These are phyloP conservation scores for Leishmania gerbilli DNA, from an alignment of 208 protist species.

Conservation along the genomic window DNA sequence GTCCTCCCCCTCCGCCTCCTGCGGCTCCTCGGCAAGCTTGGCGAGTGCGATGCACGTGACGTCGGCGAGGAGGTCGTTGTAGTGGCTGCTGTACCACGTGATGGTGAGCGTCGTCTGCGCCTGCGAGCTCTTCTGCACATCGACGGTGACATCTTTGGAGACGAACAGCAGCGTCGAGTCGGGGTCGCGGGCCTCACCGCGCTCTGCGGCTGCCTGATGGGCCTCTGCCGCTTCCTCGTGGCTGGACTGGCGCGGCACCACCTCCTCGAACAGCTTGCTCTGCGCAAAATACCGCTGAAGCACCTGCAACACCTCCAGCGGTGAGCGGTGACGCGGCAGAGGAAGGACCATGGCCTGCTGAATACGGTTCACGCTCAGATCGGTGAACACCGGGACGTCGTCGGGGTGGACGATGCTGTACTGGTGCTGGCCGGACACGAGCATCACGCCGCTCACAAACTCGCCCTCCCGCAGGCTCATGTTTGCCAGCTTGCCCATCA, in stretches of 20 bases:
- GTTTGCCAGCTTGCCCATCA: constrained; percentile 81
- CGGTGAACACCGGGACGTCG: constrained; percentile 87
- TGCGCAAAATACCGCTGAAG: constrained; percentile 87
- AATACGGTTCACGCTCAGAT: constrained; percentile 77
- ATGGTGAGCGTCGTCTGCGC: constrained; percentile 88
- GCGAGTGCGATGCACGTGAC: constrained; percentile 88
- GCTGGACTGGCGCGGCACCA: constrained; percentile 17
- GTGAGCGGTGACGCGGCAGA: constrained; percentile 70
- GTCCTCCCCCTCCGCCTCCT: constrained; percentile 41
- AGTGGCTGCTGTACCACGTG: constrained; percentile 79
- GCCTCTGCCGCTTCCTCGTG: constrained; percentile 23
- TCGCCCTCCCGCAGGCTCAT: constrained; percentile 48
- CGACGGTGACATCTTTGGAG: constrained; percentile 70
- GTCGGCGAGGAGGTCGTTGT: constrained; percentile 90
- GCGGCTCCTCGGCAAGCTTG: constrained; percentile 69
- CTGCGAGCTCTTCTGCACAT: constrained; percentile 69
- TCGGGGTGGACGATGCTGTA: constrained; percentile 86
- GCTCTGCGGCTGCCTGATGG: constrained; percentile 20
- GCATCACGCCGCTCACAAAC: constrained; percentile 87
- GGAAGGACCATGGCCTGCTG: constrained; percentile 89
- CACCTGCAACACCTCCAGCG: constrained; percentile 76
- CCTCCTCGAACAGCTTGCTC: constrained; percentile 75
- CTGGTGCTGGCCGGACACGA: constrained; percentile 83
- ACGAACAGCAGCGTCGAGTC: constrained; percentile 49
- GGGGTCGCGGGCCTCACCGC: constrained; percentile 24